Percentiles rank a stretch among this genome's conserved stretches.
phyloP scores from a whole-genome alignment of 169 alveolate genomes.

The Besnoitia besnoiti region DNA sequence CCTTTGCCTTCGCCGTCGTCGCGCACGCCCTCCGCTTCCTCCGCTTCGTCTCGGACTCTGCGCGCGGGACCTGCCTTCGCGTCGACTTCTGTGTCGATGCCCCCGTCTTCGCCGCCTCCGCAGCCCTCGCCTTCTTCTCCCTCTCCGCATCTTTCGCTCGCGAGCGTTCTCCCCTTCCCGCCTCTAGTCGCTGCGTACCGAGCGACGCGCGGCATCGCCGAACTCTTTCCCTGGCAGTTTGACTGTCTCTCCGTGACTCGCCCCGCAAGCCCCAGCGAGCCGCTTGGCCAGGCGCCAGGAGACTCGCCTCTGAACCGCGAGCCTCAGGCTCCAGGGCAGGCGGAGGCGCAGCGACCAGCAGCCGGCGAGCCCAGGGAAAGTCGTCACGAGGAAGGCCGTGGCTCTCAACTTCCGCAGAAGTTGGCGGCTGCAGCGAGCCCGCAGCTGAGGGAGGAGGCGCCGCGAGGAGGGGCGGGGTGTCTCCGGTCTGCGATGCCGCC shows the following conservation, averaged over 20 bases:
- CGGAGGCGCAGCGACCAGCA: no score
- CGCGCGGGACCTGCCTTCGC: background rate
- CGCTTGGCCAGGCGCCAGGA: no score
- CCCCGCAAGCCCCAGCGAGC: no score
- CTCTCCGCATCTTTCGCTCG: background rate
- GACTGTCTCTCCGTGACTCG: constrained; percentile 72
- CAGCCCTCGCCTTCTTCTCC: background rate
- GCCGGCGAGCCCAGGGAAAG: no score
- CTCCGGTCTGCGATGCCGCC: background rate
- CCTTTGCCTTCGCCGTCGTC: no score
- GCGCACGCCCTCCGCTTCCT: constrained; percentile 10
- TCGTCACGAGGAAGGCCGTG: no score
- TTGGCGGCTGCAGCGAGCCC: constrained; percentile 9
- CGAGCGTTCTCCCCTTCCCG: constrained; percentile 22
- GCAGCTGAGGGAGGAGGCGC: background rate
- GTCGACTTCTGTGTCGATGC: background rate
- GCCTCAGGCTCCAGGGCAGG: no score
- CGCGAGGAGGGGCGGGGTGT: background rate
- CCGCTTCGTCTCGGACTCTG: constrained; percentile 5
- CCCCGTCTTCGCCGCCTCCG: background rate
- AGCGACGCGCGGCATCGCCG: background rate
- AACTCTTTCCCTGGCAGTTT: constrained; percentile 72
- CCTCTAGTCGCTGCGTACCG: constrained; percentile 14
- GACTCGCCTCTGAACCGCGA: no score
- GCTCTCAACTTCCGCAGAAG: no score